These are phyloP conservation scores for Xylariomycetidae sp. DNA, from an alignment of 2,329 filamentous ascomycete species.

Conservation along the genomic window DNA sequence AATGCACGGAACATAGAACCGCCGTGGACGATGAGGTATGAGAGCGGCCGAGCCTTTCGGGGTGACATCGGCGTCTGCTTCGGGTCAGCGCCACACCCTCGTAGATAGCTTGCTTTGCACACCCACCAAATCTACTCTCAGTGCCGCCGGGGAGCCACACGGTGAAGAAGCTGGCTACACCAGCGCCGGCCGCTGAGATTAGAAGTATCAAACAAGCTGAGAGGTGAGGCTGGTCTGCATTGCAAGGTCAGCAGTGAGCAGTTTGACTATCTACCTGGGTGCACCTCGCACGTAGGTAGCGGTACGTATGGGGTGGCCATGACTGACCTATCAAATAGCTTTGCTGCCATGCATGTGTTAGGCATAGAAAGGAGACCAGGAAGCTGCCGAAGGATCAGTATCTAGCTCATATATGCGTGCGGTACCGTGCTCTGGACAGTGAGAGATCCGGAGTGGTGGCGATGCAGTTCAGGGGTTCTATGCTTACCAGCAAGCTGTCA, in stretches of 20 bases:
- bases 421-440: no score
- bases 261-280: no score
- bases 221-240: slow-evolving; percentile 40
- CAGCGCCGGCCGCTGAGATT: slow-evolving; percentile 36
- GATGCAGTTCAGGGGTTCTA: neutral
- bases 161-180: slow-evolving; percentile 35
- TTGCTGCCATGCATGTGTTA: slow-evolving; percentile 38
- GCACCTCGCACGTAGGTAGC: neutral
- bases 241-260: slow-evolving; percentile 13
- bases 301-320: slow-evolving; percentile 5
- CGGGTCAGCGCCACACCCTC: slow-evolving; percentile 1
- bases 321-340: slow-evolving; percentile 47
- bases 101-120: neutral
- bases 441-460: neutral
- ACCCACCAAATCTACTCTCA: slow-evolving; percentile 39
- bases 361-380: slow-evolving; percentile 41
- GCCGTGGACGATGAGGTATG: slow-evolving; percentile 40
- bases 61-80: slow-evolving; percentile 23
- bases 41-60: slow-evolving; percentile 29
- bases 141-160: slow-evolving; percentile 41
- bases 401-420: neutral
- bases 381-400: slow-evolving; percentile 28
- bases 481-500: slow-evolving; percentile 32
- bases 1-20: slow-evolving; percentile 38
- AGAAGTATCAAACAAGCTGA: slow-evolving; percentile 42